Evolutionary conservation across 352 stramenopile species (phyloP).

Genomic region (Phytophthora rubi): DNA sequence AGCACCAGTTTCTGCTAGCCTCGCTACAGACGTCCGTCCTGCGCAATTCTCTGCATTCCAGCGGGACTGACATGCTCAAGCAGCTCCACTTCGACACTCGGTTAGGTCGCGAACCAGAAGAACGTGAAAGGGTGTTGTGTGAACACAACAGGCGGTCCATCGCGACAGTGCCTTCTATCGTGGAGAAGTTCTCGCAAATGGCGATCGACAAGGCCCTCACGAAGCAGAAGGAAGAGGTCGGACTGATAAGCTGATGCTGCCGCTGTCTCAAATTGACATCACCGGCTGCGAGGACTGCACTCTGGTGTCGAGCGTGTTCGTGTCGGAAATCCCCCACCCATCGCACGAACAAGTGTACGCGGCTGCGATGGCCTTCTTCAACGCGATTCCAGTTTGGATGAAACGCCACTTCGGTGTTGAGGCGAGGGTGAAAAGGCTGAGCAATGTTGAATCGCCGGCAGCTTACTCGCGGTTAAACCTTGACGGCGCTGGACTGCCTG

Average conservation of each 20-base stretch:
- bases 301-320: conserved; percentile 26
- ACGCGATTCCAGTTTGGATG: conserved; percentile 14
- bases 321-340: conserved; percentile 26
- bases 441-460: conserved; percentile 3
- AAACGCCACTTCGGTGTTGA: conserved; percentile 29
- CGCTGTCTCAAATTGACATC: conserved; percentile 13
- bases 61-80: background rate
- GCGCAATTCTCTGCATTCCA: background rate
- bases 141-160: background rate
- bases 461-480: background rate
- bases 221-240: background rate
- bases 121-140: background rate
- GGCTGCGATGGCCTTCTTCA: conserved; percentile 21
- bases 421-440: conserved; percentile 12
- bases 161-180: background rate
- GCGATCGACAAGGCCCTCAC: conserved; percentile 9
- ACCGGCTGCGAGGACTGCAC: conserved; percentile 24
- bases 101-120: background rate
- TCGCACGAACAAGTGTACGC: conserved; percentile 27
- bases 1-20: background rate
- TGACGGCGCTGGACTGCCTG: conserved; percentile 7
- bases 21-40: background rate
- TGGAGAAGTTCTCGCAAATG: conserved; percentile 5
- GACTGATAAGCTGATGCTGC: background rate
- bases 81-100: background rate